Percentiles rank a stretch among this genome's conserved stretches.
Conservation (phyloP, 2,329 filamentous ascomycete species). For the Beauveria caledonica region DNA sequence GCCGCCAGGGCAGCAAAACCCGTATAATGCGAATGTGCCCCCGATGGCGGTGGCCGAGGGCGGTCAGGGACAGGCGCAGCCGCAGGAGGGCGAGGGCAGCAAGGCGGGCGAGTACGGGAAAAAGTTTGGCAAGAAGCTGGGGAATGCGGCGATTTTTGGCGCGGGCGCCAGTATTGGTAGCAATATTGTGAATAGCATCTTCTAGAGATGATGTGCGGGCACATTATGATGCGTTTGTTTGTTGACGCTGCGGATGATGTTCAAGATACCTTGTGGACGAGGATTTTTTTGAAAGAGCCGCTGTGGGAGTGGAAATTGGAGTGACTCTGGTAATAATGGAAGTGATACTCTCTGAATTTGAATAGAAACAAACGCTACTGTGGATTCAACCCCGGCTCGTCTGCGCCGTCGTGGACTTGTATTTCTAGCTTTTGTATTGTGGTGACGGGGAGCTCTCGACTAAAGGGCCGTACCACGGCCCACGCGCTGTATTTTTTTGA, state of each 20-base stretch:
- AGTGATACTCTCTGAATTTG: neutral
- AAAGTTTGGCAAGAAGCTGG: slow-evolving; percentile 91
- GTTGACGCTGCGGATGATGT: neutral
- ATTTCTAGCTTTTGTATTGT: no score
- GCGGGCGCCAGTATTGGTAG: slow-evolving; percentile 85
- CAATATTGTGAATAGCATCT: slow-evolving; percentile 86
- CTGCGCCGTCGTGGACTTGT: no score
- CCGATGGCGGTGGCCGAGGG: slow-evolving; percentile 63
- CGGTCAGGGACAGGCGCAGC: slow-evolving; percentile 21
- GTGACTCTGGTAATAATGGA: neutral
- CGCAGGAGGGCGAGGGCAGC: slow-evolving; percentile 24
- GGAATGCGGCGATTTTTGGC: slow-evolving; percentile 77
- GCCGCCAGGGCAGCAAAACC: slow-evolving; percentile 45
- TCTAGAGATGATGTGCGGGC: slow-evolving; percentile 45
- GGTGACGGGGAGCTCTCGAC: no score
- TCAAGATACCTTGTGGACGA: no score
- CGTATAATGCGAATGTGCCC: slow-evolving; percentile 63
- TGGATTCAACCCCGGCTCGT: no score
- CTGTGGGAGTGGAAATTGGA: no score
- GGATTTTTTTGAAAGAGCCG: no score
- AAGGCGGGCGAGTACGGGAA: slow-evolving; percentile 73
- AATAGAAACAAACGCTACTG: no score
- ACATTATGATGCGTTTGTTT: neutral
- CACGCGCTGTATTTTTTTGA: no score
- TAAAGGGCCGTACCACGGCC: no score